Percentiles rank a stretch among this genome's conserved stretches.
These are phyloP conservation scores for Vanderwaltozyma yarrowii DNA, from an alignment of 805 yeast species.

Conservation along the genomic window DNA sequence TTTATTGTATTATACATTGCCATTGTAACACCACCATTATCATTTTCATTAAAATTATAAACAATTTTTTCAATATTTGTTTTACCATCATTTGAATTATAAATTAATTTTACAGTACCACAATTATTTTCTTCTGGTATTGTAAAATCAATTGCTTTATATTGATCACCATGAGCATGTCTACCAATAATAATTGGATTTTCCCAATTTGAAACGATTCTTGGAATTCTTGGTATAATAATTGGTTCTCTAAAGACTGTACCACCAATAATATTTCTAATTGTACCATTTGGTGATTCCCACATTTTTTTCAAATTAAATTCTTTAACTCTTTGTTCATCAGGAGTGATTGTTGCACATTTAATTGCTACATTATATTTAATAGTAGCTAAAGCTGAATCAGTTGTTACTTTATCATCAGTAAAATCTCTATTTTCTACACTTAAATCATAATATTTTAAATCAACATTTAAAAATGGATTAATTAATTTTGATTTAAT, in stretches of 20 bases:
- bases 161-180: conserved; percentile 96
- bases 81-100: conserved; percentile 54
- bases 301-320: conserved; percentile 91
- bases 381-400: conserved; percentile 82
- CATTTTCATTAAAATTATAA: conserved; percentile 41
- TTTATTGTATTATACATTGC: conserved; percentile 95
- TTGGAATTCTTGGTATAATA: conserved; percentile 78
- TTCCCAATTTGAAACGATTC: conserved; percentile 87
- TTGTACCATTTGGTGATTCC: conserved; percentile 95
- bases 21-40: conserved; percentile 56
- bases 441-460: conserved; percentile 86
- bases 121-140: conserved; percentile 45
- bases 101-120: conserved; percentile 70
- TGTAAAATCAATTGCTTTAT: conserved; percentile 81
- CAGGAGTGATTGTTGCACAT: conserved; percentile 98
- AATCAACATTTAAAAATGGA: conserved; percentile 79
- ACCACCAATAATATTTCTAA: conserved; percentile 91
- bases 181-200: conserved; percentile 94
- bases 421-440: conserved; percentile 81
- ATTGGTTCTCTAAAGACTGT: conserved; percentile 97
- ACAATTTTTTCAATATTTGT: conserved; percentile 27
- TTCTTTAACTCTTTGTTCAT: conserved; percentile 89
- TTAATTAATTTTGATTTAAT: conserved; percentile 77
- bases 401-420: conserved; percentile 77
- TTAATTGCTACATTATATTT: conserved; percentile 89